Base-by-base conservation (phyloP, 345 rosid species). In the Lepidium africanum region DNA sequence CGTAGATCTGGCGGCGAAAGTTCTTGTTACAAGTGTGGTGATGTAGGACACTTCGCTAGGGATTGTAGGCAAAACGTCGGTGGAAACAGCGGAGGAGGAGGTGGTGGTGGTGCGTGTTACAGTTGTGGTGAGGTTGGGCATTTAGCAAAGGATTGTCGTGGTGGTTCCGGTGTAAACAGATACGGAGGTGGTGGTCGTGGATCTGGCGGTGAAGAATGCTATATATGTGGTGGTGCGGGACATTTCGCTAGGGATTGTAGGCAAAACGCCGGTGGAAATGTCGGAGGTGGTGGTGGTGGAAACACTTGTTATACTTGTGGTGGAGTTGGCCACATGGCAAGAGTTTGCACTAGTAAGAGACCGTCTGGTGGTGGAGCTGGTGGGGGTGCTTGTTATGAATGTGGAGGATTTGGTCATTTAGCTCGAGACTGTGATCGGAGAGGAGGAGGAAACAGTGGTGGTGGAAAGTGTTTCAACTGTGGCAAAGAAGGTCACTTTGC, bases 241-340 rank as follows among this genome's bases (percentile, higher is more conserved):
- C 89, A 85, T 48, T 77, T 85, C 15, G 82, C 85, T 8, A 81
- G 83, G 74, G 86, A 85, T 1, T 85, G 89, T 53, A 67, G 70
- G 64, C 75, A 64, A 14, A 59, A 37, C 23, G 30, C 36, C 5
- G 80, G 78, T 40, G 80, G 72, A 1, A 63, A 63, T 27, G 61
- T 48, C 2, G 64, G 77, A 9, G 59, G 67, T 5, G 80, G 78
- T 1, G 66, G 71, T 11, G 67, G 80, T 38, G 69, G 62, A 19
- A 68, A 53, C 12, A 79, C 69, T 30, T 80, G 83, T 42, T 81
- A 63, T 53, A 76, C 49, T 4, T 79, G 83, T 61, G 72, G 84
- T 11, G 71, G 72, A 43, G 7, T 68, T 42, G 77, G 77, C 13
- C 83, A 79, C 35, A 9, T 76, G 59, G 83, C 83, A 0, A 76